Evolutionary conservation across 805 yeast genomes (phyloP).

Genomic region (Trichomonascus vanleenenianus): DNA sequence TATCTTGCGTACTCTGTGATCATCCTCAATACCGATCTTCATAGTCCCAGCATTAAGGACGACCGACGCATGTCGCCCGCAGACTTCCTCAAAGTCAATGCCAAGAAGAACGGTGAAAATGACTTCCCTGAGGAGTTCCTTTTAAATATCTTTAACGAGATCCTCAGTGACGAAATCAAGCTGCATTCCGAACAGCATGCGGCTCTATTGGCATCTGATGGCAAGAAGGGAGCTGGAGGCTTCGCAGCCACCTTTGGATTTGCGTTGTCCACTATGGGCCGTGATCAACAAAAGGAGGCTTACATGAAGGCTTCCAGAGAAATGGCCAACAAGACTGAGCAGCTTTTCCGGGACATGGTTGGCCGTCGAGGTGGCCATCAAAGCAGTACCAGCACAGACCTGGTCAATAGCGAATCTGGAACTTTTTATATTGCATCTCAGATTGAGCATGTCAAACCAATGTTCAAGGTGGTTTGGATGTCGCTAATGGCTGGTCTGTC

Average conservation of each 20-base stretch:
- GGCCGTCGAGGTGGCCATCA: conserved; percentile 28
- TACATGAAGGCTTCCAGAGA: conserved; percentile 89
- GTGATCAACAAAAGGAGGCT: conserved; percentile 71
- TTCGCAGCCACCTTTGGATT: conserved; percentile 29
- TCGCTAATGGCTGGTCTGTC: conserved; percentile 90
- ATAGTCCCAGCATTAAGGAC: conserved; percentile 70
- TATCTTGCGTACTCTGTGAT: conserved; percentile 87
- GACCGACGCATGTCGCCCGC: conserved; percentile 73
- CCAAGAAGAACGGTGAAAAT: conserved; percentile 87
- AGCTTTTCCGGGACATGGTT: conserved; percentile 55
- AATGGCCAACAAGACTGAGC: conserved; percentile 82
- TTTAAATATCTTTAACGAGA: conserved; percentile 65
- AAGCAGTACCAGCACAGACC: conserved; percentile 26
- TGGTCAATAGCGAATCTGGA: conserved; percentile 33
- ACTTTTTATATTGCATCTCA: conserved; percentile 77
- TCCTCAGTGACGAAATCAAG: conserved; percentile 77
- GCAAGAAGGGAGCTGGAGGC: conserved; percentile 26
- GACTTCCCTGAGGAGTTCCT: conserved; percentile 73
- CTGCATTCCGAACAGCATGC: conserved; percentile 90
- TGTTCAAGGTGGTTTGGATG: conserved; percentile 96
- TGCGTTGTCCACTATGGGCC: conserved; percentile 42
- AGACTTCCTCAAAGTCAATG: conserved; percentile 77
- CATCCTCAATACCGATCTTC: conserved; percentile 90
- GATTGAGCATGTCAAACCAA: conserved; percentile 83
- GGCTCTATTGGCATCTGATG: conserved; percentile 61